Evolutionary conservation across 1,284 basidiomycete species (phyloP).

Genomic region (Erythrobasidium hasegawianum): DNA sequence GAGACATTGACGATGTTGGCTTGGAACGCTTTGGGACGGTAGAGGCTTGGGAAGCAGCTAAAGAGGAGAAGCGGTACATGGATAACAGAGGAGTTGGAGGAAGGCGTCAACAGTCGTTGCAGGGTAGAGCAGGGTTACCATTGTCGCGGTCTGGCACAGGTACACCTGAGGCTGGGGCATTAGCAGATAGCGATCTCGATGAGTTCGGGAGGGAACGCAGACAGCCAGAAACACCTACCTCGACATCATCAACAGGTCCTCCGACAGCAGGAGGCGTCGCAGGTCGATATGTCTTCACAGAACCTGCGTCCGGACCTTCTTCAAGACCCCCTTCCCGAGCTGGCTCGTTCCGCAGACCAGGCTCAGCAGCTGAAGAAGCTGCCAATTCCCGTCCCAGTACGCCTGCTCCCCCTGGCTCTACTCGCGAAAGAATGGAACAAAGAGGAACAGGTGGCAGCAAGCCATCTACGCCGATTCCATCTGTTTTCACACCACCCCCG

Average conservation of each 20-base stretch:
- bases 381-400: constrained; percentile 23
- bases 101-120: not conserved
- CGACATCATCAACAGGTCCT: not conserved
- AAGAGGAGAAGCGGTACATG: constrained; percentile 74
- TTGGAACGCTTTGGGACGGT: constrained; percentile 74
- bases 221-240: constrained; percentile 7
- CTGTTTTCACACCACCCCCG: constrained; percentile 72
- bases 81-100: constrained; percentile 63
- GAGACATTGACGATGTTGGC: constrained; percentile 73
- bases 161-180: constrained; percentile 51
- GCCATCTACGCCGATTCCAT: constrained; percentile 70
- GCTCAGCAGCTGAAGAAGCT: constrained; percentile 51
- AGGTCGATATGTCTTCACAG: constrained; percentile 63
- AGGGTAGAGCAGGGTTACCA: no score
- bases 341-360: constrained; percentile 33
- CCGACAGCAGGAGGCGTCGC: constrained; percentile 52
- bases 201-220: constrained; percentile 44
- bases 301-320: constrained; percentile 45
- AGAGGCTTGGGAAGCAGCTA: constrained; percentile 80
- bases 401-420: constrained; percentile 16
- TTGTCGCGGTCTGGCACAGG: constrained; percentile 42
- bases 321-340: constrained; percentile 38
- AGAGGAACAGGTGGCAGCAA: constrained; percentile 48
- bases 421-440: constrained; percentile 4
- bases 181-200: constrained; percentile 37